Evolutionary conservation across 176 grass and related monocot genomes (phyloP), one percentile per base, ranked within the genome.

Genomic region (Eleusine coracana): DNA sequence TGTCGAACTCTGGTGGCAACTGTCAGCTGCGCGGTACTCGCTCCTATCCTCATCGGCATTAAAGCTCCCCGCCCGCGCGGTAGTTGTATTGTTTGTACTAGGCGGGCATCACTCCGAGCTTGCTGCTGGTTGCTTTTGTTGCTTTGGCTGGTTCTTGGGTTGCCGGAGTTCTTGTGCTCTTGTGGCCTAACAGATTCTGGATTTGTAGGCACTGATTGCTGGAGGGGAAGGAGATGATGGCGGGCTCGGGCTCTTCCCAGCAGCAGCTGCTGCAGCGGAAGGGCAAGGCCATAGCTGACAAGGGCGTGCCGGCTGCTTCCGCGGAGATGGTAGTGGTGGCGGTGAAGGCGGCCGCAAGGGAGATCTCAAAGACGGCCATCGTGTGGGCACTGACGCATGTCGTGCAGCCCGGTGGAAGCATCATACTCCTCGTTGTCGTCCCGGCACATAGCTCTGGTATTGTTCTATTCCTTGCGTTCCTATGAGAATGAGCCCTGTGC

Each of bases 321-420:
- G 37, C 27, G 0, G 91, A 88, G 91, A 99, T 94, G 89, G 93
- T 95, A 64, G 93, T 99, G 82, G 96, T 99, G 23, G 96, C 96
- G 1, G 89, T 99, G 44, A 93, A 86, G 80, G 92, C 89, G 46
- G 85, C 87, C 74, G 74, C 88, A 1, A 93, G 90, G 82, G 96
- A 96, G 70, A 99, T 99, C 86, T 91, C 96, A 21, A 92, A 86
- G 85, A 96, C 91, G 7, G 96, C 96, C 76, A 88, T 99, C 48
- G 80, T 96, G 58, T 99, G 97, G 97, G 93, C 97, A 70, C 68
- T 99, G 67, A 94, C 91, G 36, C 93, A 99, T 56, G 97, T 99
- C 14, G 97, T 96, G 83, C 97, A 96, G 70, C 91, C 93, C 6
- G 97, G 97, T 0, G 91, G 92, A 71, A 93, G 81, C 67, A 96